Conservation (phyloP, 2,329 filamentous ascomycete genomes). For the Fusarium oxysporum region DNA sequence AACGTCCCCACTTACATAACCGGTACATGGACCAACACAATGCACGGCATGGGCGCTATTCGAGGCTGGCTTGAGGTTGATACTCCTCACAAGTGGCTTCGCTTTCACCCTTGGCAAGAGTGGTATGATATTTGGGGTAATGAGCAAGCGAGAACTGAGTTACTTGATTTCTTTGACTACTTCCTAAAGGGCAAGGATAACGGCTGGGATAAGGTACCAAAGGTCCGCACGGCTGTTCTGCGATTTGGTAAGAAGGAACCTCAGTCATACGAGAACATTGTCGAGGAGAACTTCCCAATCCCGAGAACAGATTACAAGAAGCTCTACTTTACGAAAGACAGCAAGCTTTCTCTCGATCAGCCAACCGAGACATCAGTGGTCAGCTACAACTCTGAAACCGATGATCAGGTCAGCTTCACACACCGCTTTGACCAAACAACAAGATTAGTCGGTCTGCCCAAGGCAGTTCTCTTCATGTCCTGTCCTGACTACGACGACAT, state of each 20-base stretch:
- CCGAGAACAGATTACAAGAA: slow-evolving; percentile 11
- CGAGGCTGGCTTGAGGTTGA: slow-evolving; percentile 15
- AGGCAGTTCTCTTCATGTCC: slow-evolving; percentile 13
- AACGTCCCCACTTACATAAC: slow-evolving; percentile 16
- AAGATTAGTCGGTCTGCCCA: slow-evolving; percentile 9
- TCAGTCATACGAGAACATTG: slow-evolving; percentile 7
- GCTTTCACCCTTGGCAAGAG: slow-evolving; percentile 24
- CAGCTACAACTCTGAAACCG: slow-evolving; percentile 6
- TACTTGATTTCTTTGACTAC: not conserved
- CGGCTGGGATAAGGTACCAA: not conserved
- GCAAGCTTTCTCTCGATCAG: rapidly evolving
- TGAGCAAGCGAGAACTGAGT: not conserved
- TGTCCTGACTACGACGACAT: slow-evolving; percentile 1
- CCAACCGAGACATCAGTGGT: rapidly evolving
- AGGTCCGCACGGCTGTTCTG: not conserved
- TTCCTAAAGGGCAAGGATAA: slow-evolving; percentile 12
- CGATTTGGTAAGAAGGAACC: slow-evolving; percentile 13
- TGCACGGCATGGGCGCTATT: slow-evolving; percentile 16
- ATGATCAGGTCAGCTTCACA: not conserved
- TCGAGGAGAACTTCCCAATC: slow-evolving; percentile 1
- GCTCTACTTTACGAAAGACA: not conserved
- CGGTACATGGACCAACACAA: slow-evolving; percentile 5
- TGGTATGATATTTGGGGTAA: slow-evolving; percentile 25
- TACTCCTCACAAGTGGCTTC: slow-evolving; percentile 4
- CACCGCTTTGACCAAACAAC: not conserved